Percentiles rank a stretch among this genome's conserved stretches.
Evolutionary conservation across 225 moss, liverwort and hornwort species (phyloP).

Genomic region (Climacium dendroides): DNA sequence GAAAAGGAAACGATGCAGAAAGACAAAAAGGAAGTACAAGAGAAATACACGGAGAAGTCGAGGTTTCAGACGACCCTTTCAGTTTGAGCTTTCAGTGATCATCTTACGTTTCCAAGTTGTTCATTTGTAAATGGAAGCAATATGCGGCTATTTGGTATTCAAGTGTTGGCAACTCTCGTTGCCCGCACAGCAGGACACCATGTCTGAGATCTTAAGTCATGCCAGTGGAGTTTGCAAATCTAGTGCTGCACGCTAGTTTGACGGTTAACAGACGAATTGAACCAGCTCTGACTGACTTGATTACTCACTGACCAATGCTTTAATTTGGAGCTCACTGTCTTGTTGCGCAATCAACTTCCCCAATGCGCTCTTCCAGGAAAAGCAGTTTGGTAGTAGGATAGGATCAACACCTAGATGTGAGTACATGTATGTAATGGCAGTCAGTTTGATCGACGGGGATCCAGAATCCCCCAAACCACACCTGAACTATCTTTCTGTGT

Average conservation of each 20-base stretch:
- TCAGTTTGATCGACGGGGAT: not conserved
- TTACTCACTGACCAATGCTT: not conserved
- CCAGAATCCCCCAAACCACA: not conserved
- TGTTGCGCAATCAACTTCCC: not conserved
- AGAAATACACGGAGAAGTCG: conserved; percentile 89
- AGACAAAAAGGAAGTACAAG: conserved; percentile 88
- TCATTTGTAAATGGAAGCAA: not conserved
- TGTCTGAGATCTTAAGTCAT: not conserved
- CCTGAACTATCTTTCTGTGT: not conserved
- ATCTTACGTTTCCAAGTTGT: not conserved
- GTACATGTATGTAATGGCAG: not conserved
- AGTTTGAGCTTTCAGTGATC: not conserved
- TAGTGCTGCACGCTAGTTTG: not conserved
- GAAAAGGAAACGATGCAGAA: conserved; percentile 62
- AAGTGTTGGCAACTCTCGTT: not conserved
- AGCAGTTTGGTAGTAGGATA: not conserved
- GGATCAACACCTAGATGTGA: not conserved
- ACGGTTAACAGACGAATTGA: not conserved
- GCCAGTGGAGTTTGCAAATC: not conserved
- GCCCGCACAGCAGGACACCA: not conserved
- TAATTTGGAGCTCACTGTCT: not conserved
- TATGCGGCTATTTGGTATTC: not conserved
- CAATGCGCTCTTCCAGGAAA: not conserved
- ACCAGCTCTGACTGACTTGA: not conserved
- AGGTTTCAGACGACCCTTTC: conserved; percentile 22